phyloP scores from a whole-genome alignment of 164 flowering plant species.

The Sedum album region DNA sequence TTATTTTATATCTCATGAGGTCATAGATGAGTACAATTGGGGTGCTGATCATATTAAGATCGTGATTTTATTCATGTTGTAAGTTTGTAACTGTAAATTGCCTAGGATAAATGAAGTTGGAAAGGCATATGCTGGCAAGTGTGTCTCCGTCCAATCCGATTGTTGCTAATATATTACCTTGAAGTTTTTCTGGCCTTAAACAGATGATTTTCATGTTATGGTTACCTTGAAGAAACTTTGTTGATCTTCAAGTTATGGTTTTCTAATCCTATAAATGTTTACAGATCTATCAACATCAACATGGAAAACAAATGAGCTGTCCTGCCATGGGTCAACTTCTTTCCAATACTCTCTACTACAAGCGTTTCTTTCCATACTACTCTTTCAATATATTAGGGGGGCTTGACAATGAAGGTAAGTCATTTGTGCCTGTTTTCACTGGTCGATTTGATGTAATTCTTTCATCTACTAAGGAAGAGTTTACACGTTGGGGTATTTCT shows the following conservation, averaged over 20 bases:
- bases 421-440: not conserved
- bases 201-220: no score
- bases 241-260: no score
- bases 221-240: no score
- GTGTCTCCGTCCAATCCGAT: no score
- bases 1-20: not conserved
- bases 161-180: no score
- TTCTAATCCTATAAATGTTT: no score
- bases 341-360: constrained; percentile 90
- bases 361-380: constrained; percentile 95
- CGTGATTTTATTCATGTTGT: no score
- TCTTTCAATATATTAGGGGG: constrained; percentile 94
- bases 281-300: constrained; percentile 91
- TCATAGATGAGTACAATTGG: not conserved
- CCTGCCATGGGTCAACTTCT: constrained; percentile 97
- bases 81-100: not conserved
- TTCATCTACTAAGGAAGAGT: no score
- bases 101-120: not conserved
- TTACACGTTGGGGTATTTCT: not conserved
- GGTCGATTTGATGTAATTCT: not conserved
- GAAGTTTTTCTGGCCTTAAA: not conserved
- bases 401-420: constrained; percentile 77
- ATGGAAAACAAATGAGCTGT: constrained; percentile 98
- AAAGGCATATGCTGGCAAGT: not conserved
- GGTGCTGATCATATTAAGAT: no score